Evolutionary conservation across 306 rosid species (phyloP), one percentile per base, ranked within the genome.

Genomic region (Inga laurina): DNA sequence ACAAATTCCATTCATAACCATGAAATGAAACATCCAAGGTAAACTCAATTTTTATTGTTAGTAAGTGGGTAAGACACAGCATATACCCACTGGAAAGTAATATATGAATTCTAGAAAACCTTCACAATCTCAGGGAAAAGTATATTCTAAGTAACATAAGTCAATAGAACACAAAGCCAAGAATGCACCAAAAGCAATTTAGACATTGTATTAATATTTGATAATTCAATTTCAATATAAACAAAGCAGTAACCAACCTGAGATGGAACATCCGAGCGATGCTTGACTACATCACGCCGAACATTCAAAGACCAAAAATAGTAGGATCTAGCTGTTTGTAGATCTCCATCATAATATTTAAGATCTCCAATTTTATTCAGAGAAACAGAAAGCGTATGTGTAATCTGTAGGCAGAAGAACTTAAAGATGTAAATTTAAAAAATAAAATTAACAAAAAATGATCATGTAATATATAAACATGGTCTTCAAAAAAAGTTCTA

Each of bases 291-390:
- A 84, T 91, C 98, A 52, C 88, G 95, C 11, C 98, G 98, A 83
- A 91, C 97, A 90, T 91, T 85, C 85, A 97, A 82, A 18, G 99
- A 94, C 87, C 83, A 87, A 67, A 82, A 88, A 89, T 97, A 94
- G 89, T 84, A 91, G 57, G 90, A 89, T 81, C 98, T 90, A 77
- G 99, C 91, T 81, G 91, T 91, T 89, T 90, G 82, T 79, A 97
- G 92, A 82, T 94, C 93, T 83, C 97, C 99, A 34, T 85, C 95
- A 39, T 97, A 92, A 85, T 96, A 96, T 85, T 93, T 96, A 76
- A 96, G 97, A 88, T 93, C 99, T 66, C 99, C 99, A 84, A 97
- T 91, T 89, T 97, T 97, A 86, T 97, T 94, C 39, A 96, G 97
- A 54, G 99, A 97, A 79, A 94, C 98, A 54, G 97, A 94, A 72